A percentile compares a stretch with the other conserved stretches of the same genome.
Conservation (phyloP, 2,329 filamentous ascomycete genomes). For the Sporothrix humicola region DNA sequence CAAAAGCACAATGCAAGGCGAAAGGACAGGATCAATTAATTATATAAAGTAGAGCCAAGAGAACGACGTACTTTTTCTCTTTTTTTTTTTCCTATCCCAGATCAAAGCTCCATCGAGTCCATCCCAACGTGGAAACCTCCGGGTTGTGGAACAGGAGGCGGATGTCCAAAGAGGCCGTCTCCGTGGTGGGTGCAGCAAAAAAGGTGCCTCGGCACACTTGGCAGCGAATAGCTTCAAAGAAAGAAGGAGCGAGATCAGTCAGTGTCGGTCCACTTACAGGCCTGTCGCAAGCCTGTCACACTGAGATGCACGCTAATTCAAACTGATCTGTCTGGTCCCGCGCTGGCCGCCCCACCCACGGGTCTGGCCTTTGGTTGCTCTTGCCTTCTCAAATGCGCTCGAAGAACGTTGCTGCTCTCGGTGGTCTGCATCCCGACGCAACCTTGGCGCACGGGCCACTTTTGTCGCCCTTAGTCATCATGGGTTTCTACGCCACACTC, state of each 20-base stretch:
- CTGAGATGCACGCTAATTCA: background rate
- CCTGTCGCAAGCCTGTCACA: background rate
- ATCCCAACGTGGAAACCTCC: conserved; percentile 29
- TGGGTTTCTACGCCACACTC: background rate
- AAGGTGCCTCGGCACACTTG: conserved; percentile 26
- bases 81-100: background rate
- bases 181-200: conserved; percentile 22
- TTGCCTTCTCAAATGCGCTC: no score
- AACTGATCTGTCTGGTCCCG: conserved; percentile 17
- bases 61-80: background rate
- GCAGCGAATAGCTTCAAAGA: conserved; percentile 14
- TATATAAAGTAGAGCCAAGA: background rate
- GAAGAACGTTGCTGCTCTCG: no score
- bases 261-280: background rate
- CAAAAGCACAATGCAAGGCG: background rate
- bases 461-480: background rate
- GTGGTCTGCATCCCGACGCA: no score
- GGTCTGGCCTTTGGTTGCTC: no score
- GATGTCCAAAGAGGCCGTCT: conserved; percentile 13
- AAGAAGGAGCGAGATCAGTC: background rate
- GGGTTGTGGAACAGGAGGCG: conserved; percentile 26
- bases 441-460: background rate
- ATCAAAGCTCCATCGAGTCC: background rate
- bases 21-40: background rate
- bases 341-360: background rate